A percentile compares a stretch with the other conserved stretches of the same genome.
phyloP scores from a whole-genome alignment of 306 rosid genomes.

The Hippophae gyantsensis region DNA sequence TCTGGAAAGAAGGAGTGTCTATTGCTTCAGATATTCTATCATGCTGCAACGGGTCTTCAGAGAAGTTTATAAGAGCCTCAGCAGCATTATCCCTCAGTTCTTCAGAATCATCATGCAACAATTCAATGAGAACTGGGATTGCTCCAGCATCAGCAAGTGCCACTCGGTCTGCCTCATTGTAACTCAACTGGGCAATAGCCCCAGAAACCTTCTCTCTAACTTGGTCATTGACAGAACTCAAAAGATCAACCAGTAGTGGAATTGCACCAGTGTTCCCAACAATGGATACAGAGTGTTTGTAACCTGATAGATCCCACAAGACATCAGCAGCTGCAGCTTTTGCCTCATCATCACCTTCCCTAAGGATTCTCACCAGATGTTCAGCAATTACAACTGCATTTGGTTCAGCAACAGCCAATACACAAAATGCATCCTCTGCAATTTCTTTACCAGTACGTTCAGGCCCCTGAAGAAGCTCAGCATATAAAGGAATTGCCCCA shows the following conservation, averaged over 20 bases:
- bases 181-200: constrained; percentile 32
- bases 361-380: constrained; percentile 29
- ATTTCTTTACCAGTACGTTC: constrained; percentile 39
- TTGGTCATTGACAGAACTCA: constrained; percentile 20
- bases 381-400: constrained; percentile 31
- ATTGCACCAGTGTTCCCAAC: constrained; percentile 31
- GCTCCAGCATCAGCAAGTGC: constrained; percentile 38
- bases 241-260: constrained; percentile 35
- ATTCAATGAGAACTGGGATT: constrained; percentile 30
- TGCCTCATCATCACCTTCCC: constrained; percentile 36
- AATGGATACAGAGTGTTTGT: constrained; percentile 20
- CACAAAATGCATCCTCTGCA: constrained; percentile 35
- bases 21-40: constrained; percentile 27
- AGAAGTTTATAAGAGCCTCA: constrained; percentile 31
- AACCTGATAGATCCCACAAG: constrained; percentile 32
- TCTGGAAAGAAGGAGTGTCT: constrained; percentile 31
- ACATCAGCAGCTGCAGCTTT: constrained; percentile 40
- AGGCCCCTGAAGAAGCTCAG: constrained; percentile 41
- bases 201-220: constrained; percentile 32
- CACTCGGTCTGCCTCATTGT: constrained; percentile 28
- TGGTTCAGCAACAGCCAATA: constrained; percentile 32
- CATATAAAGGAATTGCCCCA: constrained; percentile 39
- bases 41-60: constrained; percentile 30
- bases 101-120: constrained; percentile 28
- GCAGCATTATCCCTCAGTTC: constrained; percentile 37